Evolutionary conservation across 2,329 filamentous ascomycete genomes (phyloP).

Genomic region (Aspergillus latus): DNA sequence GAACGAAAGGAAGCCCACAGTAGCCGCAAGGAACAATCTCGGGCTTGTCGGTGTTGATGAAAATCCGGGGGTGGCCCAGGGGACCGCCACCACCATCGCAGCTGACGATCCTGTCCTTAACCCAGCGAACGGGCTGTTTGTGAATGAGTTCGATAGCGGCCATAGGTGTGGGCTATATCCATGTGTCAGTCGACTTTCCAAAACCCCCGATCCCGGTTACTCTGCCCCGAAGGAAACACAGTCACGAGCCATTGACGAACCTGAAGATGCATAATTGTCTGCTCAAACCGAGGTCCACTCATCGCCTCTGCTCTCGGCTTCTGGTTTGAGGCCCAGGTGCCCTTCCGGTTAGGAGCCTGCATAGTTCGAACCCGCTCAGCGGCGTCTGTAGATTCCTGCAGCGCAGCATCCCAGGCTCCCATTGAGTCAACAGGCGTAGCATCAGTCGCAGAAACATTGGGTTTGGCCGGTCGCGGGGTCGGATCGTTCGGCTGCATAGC

Average conservation of each 20-base stretch:
- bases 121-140: conserved; percentile 92
- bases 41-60: conserved; percentile 97
- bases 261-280: conserved; percentile 91
- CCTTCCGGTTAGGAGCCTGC: conserved; percentile 84
- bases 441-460: conserved; percentile 63
- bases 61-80: conserved; percentile 86
- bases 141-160: conserved; percentile 96
- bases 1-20: conserved; percentile 89
- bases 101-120: conserved; percentile 73
- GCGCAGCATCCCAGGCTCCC: conserved; percentile 49
- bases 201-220: background rate
- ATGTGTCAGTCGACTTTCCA: background rate
- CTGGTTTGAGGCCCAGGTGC: conserved; percentile 84
- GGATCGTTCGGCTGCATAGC: conserved; percentile 57
- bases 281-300: conserved; percentile 92
- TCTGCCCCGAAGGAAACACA: background rate
- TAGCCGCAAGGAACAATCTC: conserved; percentile 89
- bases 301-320: conserved; percentile 78
- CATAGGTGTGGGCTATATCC: conserved; percentile 72
- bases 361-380: conserved; percentile 58
- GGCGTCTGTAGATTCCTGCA: conserved; percentile 57
- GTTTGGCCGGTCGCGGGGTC: conserved; percentile 48
- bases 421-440: conserved; percentile 53
- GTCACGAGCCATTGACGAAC: conserved; percentile 52
- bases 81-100: conserved; percentile 94